Evolutionary conservation across 176 grass and related monocot genomes (phyloP).

Genomic region (Avena insularis): DNA sequence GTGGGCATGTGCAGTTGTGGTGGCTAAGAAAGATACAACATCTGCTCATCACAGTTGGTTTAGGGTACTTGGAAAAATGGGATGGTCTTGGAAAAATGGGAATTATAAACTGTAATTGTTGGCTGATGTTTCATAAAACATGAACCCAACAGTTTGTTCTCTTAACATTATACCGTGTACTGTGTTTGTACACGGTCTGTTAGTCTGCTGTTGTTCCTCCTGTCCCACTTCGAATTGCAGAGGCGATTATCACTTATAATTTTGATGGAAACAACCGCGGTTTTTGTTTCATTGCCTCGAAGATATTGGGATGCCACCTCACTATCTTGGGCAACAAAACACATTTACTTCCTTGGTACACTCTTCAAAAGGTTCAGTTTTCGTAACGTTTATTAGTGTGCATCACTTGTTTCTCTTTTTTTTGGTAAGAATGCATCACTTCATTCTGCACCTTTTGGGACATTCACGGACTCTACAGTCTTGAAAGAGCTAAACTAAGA

Average conservation of each 20-base stretch:
- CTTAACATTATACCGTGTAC: background rate
- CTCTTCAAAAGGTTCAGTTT: background rate
- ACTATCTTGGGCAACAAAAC: background rate
- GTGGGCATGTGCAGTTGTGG: background rate
- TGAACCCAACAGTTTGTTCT: background rate
- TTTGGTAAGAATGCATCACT: background rate
- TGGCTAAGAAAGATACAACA: no score
- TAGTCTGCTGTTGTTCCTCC: background rate
- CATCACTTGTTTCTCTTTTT: background rate
- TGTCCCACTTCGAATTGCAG: background rate
- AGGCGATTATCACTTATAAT: background rate
- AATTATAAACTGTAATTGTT: background rate
- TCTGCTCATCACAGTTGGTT: background rate
- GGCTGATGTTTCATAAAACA: background rate
- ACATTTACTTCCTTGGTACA: background rate
- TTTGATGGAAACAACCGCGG: background rate
- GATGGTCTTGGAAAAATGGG: background rate
- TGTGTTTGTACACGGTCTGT: background rate
- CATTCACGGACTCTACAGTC: background rate
- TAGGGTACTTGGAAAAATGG: background rate
- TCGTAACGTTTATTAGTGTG: background rate
- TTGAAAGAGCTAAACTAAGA: conserved; percentile 13
- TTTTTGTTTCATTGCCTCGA: background rate
- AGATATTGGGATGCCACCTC: background rate
- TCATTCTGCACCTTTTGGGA: background rate